Base-by-base conservation (phyloP, 1,284 basidiomycete species). In the Sporisorium graminicola region DNA sequence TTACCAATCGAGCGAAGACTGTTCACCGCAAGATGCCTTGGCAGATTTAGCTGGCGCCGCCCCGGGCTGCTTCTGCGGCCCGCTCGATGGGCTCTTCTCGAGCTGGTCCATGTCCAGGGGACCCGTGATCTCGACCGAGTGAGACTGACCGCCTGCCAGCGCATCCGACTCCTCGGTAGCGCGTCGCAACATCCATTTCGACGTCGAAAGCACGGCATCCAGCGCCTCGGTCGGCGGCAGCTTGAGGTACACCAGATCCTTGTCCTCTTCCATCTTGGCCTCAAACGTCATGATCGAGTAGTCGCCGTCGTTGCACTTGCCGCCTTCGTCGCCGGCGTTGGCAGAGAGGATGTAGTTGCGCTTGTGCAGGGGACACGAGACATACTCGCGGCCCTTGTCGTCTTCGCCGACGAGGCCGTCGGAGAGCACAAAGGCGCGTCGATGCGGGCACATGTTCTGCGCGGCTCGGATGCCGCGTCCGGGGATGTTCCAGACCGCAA, bases 401-500 rank as follows among this genome's bases (percentile, higher is more conserved):
- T 84, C 82, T 62, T 87, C 86, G n/a, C 86, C 86, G 3, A 86
- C 74, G 40, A 86, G 85, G 27, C 92, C 92, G 72, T 92, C 90
- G 37, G 91, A 90, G 27, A 93, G 89, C 14, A 92, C 91, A 76
- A 92, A 92, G 0, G 91, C 91, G 3, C 91, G 88, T 63, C 90
- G 89, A 82, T 90, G 90, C 2, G 90, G 90, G 82, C 90, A 89
- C 89, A 87, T 87, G 85, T 93, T 91, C 79, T 93, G 92, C 2
- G 90, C 90, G 0, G 91, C 91, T 78, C 89, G 91, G 77, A 90
- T 89, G 0, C 90, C 90, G 50, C 88, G 87, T 0, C 87, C 86
- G 0, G 90, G 90, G 5, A 91, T 88, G 77, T 90, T 88, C 85
- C 89, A 91, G 56, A 93, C 88, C 2, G 92, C 92, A 7, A 93